These are phyloP conservation scores for Cajanus cajan DNA, from an alignment of 306 rosid species.

Conservation along the genomic window DNA sequence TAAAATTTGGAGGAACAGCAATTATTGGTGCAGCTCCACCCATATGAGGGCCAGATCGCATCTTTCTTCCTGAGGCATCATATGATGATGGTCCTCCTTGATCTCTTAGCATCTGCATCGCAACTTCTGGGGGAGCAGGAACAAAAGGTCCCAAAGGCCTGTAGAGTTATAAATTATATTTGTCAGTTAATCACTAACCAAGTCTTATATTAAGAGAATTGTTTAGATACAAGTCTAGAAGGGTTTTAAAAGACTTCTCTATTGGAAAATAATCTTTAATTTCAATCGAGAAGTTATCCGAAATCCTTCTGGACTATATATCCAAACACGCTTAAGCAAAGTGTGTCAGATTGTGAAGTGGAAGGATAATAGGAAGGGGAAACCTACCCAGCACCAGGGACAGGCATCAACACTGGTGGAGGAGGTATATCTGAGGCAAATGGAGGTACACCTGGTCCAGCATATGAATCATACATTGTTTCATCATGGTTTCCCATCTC, in stretches of 20 bases:
- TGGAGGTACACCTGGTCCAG: slow-evolving; percentile 69
- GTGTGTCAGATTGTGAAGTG: neutral
- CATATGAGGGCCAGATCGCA: slow-evolving; percentile 71
- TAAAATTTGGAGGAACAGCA: slow-evolving; percentile 73
- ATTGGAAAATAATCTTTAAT: too few relatives aligned
- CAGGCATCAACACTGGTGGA: slow-evolving; percentile 97
- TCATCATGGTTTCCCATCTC: slow-evolving; percentile 85
- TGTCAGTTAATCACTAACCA: neutral
- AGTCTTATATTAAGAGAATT: too few relatives aligned
- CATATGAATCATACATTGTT: slow-evolving; percentile 75
- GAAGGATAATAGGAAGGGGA: neutral
- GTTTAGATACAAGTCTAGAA: too few relatives aligned
- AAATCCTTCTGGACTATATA: too few relatives aligned
- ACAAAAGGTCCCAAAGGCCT: slow-evolving; percentile 99
- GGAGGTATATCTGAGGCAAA: slow-evolving; percentile 80
- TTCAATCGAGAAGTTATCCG: too few relatives aligned
- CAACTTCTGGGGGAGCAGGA: slow-evolving; percentile 99
- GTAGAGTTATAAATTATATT: slow-evolving; percentile 33
- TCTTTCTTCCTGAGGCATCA: slow-evolving; percentile 74
- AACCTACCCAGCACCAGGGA: slow-evolving; percentile 99
- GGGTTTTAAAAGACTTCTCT: too few relatives aligned
- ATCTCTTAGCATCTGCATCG: slow-evolving; percentile 96
- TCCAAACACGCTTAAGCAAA: neutral
- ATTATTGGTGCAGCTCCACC: slow-evolving; percentile 82
- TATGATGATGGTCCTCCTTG: slow-evolving; percentile 93